Evolutionary conservation across 306 rosid genomes (phyloP), one percentile per base, ranked within the genome.

Genomic region (Leucaena leucocephala): DNA sequence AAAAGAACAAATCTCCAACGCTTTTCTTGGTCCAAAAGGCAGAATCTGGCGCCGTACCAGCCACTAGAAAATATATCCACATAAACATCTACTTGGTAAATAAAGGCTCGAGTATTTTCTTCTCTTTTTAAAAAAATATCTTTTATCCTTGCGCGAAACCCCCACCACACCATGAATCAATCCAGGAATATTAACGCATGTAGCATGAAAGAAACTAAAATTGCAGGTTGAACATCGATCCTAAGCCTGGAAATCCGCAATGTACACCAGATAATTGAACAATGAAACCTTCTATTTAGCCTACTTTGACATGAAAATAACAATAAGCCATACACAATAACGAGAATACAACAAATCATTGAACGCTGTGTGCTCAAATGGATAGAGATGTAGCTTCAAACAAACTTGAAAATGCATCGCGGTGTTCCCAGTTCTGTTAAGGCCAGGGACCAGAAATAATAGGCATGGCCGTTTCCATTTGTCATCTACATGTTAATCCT

Each of bases 401-500:
- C 72, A 49, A 59, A 43, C 49, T 71, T 58, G 6, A 57, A 79
- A 68, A 77, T 74, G 71, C 72, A 69, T 57, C 45, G 59, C 10
- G 7, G 74, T 45, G 43, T 44, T 68, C 55, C 44, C 73, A 11
- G 35, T 77, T 68, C 83, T 40, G 63, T 49, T 16, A 36, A 46
- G 39, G 62, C 62, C 62, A n/a, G 62, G 22, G 57, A 9, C 58
- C 52, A 46, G 33, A 70, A 74, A 57, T 34, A 34, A 42, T 68
- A 49, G 71, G 34, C 81, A 74, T 52, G 72, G 48, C 68, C 62
- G 74, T 76, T 78, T 77, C 67, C 67, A 74, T 76, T 77, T 78
- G 74, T 71, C 85, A 86, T 68, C 86, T 81, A 80, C 43, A 72
- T 69, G 93, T 91, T 84, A 87, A 87, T 83, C 89, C 86, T 84